Conservation (phyloP, 148 eudicot species). For the Cornus kousa region DNA sequence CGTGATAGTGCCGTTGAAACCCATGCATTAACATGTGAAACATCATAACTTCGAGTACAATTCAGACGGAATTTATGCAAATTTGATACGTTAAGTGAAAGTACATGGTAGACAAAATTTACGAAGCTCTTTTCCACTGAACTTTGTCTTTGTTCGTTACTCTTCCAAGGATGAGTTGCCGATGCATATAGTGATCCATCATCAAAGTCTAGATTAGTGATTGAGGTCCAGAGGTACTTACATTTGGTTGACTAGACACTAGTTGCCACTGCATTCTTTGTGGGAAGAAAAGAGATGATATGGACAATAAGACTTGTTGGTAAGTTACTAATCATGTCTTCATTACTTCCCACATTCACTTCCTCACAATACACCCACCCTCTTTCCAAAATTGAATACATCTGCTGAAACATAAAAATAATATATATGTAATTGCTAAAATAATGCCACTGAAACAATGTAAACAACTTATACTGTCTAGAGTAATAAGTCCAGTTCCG, state of each 20-base stretch:
- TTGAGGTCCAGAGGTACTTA: background rate
- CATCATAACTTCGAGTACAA: background rate
- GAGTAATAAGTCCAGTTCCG: too few relatives aligned
- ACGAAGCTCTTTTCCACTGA: background rate
- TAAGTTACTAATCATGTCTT: slow-evolving; percentile 16
- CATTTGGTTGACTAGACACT: slow-evolving; percentile 12
- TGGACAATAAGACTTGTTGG: background rate
- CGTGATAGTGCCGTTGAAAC: background rate
- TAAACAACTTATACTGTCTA: too few relatives aligned
- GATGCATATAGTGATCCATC: background rate
- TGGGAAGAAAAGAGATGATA: slow-evolving; percentile 19
- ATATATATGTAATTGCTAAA: too few relatives aligned
- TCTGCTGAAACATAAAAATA: background rate
- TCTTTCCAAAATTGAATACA: background rate
- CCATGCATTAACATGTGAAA: slow-evolving; percentile 5
- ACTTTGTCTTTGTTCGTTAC: too few relatives aligned
- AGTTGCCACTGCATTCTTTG: slow-evolving; percentile 18
- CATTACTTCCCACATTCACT: background rate
- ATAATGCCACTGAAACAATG: too few relatives aligned
- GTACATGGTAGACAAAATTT: slow-evolving; percentile 8
- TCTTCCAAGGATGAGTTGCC: too few relatives aligned
- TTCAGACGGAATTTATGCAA: slow-evolving; percentile 16
- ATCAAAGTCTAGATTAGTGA: slow-evolving; percentile 17
- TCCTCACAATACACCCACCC: background rate
- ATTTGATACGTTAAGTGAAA: background rate